Conservation (phyloP, 208 protist genomes). For the Histomonas meleagridis region DNA sequence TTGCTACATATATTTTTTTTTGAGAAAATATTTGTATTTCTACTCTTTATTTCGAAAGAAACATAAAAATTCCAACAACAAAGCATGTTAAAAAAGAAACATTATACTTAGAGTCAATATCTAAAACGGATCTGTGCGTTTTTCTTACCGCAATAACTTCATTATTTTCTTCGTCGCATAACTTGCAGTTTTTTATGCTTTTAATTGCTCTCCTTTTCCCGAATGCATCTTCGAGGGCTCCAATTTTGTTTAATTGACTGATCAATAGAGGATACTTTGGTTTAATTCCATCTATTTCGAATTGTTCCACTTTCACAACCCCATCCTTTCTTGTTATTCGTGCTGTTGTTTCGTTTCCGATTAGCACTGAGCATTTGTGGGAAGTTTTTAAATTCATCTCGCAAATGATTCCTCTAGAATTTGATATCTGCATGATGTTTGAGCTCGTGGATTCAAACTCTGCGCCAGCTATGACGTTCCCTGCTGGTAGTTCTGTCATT, state of each 20-base stretch:
- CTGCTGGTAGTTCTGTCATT: not conserved
- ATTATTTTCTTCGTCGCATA: not conserved
- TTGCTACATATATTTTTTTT: too few relatives aligned
- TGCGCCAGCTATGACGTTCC: not conserved
- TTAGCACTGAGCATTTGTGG: not conserved
- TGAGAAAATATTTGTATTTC: too few relatives aligned
- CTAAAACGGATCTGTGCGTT: not conserved
- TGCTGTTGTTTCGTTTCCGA: too few relatives aligned
- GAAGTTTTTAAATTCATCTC: not conserved
- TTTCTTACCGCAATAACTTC: not conserved
- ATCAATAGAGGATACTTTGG: not conserved
- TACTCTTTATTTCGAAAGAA: too few relatives aligned
- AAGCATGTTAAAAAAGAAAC: not conserved
- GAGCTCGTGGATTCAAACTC: not conserved
- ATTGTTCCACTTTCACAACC: not conserved
- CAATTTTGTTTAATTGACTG: not conserved
- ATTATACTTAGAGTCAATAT: not conserved
- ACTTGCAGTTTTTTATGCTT: not conserved
- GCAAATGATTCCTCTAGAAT: not conserved
- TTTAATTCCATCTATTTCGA: not conserved
- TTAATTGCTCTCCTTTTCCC: not conserved
- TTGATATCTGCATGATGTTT: not conserved
- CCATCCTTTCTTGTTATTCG: not conserved
- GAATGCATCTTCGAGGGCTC: not conserved
- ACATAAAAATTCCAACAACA: not conserved